These are phyloP conservation scores for Irineochytrium annulatum DNA, from an alignment of 192 early-diverging fungal genomes.

Conservation along the genomic window DNA sequence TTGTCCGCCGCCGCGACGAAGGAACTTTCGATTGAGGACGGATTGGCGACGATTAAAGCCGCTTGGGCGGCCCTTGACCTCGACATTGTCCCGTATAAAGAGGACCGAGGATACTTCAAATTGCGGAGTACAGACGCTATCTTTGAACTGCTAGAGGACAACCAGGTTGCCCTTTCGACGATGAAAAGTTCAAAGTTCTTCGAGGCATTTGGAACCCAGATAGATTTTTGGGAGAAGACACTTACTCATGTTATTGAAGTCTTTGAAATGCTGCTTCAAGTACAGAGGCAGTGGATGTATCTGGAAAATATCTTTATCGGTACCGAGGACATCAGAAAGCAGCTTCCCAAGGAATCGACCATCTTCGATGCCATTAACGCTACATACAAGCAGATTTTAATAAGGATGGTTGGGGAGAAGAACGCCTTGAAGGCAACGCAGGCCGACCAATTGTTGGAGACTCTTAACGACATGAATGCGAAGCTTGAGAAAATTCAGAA, in stretches of 20 bases:
- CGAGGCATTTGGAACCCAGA: conserved; percentile 48
- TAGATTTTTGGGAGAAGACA: conserved; percentile 55
- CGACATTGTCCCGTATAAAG: conserved; percentile 58
- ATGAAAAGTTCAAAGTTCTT: conserved; percentile 61
- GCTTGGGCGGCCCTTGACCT: conserved; percentile 47
- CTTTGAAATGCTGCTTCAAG: conserved; percentile 47
- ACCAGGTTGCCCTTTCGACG: conserved; percentile 56
- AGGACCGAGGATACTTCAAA: conserved; percentile 55
- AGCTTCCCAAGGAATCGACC: conserved; percentile 54
- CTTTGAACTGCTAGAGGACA: conserved; percentile 58
- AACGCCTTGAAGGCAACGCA: conserved; percentile 52
- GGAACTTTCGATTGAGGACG: conserved; percentile 57
- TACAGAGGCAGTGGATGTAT: conserved; percentile 62
- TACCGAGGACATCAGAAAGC: conserved; percentile 56
- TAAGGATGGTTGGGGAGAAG: conserved; percentile 36
- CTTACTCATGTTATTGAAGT: conserved; percentile 53
- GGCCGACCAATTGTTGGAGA: conserved; percentile 36
- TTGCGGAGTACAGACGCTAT: conserved; percentile 47
- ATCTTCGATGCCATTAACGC: conserved; percentile 49
- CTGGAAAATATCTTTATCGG: conserved; percentile 61
- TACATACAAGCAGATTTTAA: conserved; percentile 45
- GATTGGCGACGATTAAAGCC: conserved; percentile 38
- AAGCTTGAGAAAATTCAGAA: conserved; percentile 62
- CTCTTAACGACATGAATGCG: conserved; percentile 51
- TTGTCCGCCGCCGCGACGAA: conserved; percentile 50